Base-by-base conservation (phyloP, 768 basidiomycete genomes). In the Mycena alexandri region DNA sequence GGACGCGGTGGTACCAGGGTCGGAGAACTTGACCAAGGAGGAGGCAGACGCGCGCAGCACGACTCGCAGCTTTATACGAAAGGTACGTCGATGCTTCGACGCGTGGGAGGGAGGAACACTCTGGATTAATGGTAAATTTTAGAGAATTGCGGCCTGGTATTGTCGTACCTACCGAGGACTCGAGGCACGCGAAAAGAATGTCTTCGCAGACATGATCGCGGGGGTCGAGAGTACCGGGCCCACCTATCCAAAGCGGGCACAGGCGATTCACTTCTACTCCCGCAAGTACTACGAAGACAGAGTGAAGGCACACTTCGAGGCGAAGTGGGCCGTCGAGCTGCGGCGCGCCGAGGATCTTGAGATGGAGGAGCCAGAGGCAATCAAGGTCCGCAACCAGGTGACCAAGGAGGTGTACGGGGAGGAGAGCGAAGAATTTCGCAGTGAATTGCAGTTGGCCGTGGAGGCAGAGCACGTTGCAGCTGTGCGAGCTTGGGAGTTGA, bases 131-230 rank as follows among this genome's bases (percentile, higher is more conserved):
- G n/a, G n/a, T 21, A 3, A 7, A 16, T 41, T 25, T 47, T 16
- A 56, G 55, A 13, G 55, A 11, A 47, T 56, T 19, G 41, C 41
- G 2, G 55, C 55, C 6, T 56, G 55, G 55, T 56, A 56, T 13
- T 21, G 41, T 12, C 55, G 55, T 5, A 43, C 41, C 4, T 25
- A 56, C 42, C 41, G 42, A 6, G 34, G 34, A 12, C 34, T 56
- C 6, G 41, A 24, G 2, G 24, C 25, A 17, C 5, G 16, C 8
- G 55, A 56, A 5, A 56, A 56, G 55, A 44, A 42, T 6, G 16
- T 44, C 14, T 56, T 56, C 24, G 55, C 42, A 3, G 55, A 56
- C 10, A 36, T 36, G 7, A 36, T 36, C 7, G 34, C 34, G 34
- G 42, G 55, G 22, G 11, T 43, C 14, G 21, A 17, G 2, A 22